phyloP scores from a whole-genome alignment of 768 basidiomycete genomes.

The Pisolithus sp. region DNA sequence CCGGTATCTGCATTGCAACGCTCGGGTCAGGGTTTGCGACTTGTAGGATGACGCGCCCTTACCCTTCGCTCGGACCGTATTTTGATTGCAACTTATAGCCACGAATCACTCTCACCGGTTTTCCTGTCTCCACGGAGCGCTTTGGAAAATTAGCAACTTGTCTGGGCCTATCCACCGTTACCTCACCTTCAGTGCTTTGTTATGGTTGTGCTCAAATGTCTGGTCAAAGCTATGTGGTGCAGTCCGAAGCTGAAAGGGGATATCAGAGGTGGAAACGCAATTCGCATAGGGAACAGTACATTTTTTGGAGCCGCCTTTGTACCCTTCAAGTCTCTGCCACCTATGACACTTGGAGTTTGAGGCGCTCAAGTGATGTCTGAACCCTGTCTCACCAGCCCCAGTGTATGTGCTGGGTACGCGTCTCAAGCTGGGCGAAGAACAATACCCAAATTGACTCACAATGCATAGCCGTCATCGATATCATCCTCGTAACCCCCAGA shows the following conservation, averaged over 20 bases:
- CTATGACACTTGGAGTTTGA: slow-evolving; percentile 27
- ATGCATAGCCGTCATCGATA: slow-evolving; percentile 73
- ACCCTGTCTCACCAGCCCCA: slow-evolving; percentile 48
- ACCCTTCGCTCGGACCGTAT: slow-evolving; percentile 81
- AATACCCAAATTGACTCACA: slow-evolving; percentile 44
- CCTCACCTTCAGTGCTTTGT: slow-evolving; percentile 58
- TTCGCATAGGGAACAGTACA: slow-evolving; percentile 34
- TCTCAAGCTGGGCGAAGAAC: not conserved
- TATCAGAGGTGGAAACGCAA: not conserved
- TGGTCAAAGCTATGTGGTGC: slow-evolving; percentile 85
- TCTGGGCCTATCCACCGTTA: not conserved
- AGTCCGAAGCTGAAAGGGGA: slow-evolving; percentile 66
- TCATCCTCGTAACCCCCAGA: slow-evolving; percentile 89
- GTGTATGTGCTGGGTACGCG: slow-evolving; percentile 59
- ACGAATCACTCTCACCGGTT: slow-evolving; percentile 82
- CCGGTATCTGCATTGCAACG: slow-evolving; percentile 51
- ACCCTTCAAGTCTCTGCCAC: slow-evolving; percentile 83
- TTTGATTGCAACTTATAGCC: slow-evolving; percentile 60
- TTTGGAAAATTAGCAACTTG: slow-evolving; percentile 21
- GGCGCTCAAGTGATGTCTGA: not conserved
- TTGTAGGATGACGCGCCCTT: slow-evolving; percentile 5
- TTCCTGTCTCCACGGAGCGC: slow-evolving; percentile 73
- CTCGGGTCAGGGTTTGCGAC: not conserved
- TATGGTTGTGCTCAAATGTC: slow-evolving; percentile 65
- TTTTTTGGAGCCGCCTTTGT: slow-evolving; percentile 81